Evolutionary conservation across 2,329 filamentous ascomycete genomes (phyloP).

Genomic region (Trichothecium sympodiale): DNA sequence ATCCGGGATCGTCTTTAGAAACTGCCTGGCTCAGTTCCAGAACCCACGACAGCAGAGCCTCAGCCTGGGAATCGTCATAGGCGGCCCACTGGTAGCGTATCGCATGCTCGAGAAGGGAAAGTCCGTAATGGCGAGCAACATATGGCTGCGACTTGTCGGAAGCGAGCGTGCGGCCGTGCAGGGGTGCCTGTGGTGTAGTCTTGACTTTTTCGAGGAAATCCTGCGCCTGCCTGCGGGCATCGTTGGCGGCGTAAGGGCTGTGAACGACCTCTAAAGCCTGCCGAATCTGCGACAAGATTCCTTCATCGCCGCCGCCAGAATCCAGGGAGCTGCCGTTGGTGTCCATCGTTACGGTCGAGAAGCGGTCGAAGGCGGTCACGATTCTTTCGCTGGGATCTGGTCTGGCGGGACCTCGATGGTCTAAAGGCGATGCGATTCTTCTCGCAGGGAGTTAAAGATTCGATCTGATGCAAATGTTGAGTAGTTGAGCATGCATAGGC

Average conservation of each 20-base stretch:
- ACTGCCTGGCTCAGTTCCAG: conserved; percentile 66
- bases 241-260: conserved; percentile 68
- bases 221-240: conserved; percentile 71
- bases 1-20: conserved; percentile 62
- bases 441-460: too few species aligned
- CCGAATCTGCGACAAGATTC: conserved; percentile 57
- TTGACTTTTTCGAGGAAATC: conserved; percentile 81
- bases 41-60: conserved; percentile 63
- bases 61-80: conserved; percentile 57
- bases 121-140: conserved; percentile 83
- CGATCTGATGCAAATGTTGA: too few species aligned
- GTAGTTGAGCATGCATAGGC: too few species aligned
- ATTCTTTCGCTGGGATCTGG: conserved; percentile 5
- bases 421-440: background rate
- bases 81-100: conserved; percentile 77
- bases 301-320: conserved; percentile 27
- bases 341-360: conserved; percentile 17
- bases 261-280: conserved; percentile 83
- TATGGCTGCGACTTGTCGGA: conserved; percentile 63
- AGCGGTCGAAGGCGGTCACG: conserved; percentile 2
- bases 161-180: conserved; percentile 76
- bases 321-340: conserved; percentile 24
- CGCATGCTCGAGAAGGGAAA: conserved; percentile 83
- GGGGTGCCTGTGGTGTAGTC: conserved; percentile 64
- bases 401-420: conserved; percentile 1